Percentiles rank a stretch among this genome's conserved stretches.
These are phyloP conservation scores for Phytophthora uliginosa DNA, from an alignment of 352 stramenopile species.

Conservation along the genomic window DNA sequence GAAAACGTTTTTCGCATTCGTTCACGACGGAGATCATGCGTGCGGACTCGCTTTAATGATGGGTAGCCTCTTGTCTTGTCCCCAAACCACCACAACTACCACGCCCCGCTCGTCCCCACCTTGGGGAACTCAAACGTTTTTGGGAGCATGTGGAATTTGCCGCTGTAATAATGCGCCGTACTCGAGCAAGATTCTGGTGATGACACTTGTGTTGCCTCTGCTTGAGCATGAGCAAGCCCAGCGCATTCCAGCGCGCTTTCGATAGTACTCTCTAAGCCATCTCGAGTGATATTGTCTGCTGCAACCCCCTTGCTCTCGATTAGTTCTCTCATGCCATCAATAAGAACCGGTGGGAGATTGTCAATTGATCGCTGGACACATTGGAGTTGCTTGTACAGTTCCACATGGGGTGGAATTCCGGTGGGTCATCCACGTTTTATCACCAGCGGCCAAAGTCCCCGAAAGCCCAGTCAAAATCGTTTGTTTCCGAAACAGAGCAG, in stretches of 20 bases:
- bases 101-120: background rate
- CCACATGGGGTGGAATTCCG: constrained; percentile 5
- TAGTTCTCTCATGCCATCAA: constrained; percentile 3
- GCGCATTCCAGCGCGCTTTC: background rate
- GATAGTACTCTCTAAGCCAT: constrained; percentile 6
- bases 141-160: constrained; percentile 17
- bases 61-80: background rate
- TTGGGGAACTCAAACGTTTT: constrained; percentile 11
- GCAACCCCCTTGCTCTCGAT: constrained; percentile 11
- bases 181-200: background rate
- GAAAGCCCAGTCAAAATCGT: background rate
- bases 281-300: constrained; percentile 14
- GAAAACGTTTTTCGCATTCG: no score
- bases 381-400: constrained; percentile 20
- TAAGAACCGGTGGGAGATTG: constrained; percentile 17
- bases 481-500: constrained; percentile 4
- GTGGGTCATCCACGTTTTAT: constrained; percentile 7
- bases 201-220: background rate
- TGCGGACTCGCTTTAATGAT: no score
- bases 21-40: no score
- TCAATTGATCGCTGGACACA: constrained; percentile 9
- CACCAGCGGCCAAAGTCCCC: background rate
- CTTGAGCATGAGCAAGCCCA: background rate
- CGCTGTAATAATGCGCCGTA: constrained; percentile 4
- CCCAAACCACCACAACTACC: constrained; percentile 19